Conservation (phyloP, 257 asterid species). For the Solanum dulcamara region DNA sequence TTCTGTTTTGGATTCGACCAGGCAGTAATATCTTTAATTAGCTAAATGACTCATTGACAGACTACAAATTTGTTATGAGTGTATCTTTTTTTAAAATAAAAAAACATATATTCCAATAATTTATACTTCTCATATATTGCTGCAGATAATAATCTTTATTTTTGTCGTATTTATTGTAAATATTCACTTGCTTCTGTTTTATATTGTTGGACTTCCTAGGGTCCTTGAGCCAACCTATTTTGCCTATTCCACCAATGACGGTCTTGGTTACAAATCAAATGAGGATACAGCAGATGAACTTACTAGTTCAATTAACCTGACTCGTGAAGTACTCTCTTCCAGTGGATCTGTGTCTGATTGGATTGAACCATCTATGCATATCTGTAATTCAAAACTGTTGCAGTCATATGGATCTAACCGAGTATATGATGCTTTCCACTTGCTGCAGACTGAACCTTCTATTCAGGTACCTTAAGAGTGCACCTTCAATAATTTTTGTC, state of each 20-base stretch:
- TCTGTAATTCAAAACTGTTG: conserved; percentile 15
- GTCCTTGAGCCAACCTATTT: conserved; percentile 21
- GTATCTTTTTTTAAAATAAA: not conserved
- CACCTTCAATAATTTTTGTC: not conserved
- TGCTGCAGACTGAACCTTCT: conserved; percentile 54
- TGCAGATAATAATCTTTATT: not conserved
- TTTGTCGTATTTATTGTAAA: not conserved
- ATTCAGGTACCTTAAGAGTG: conserved; percentile 35
- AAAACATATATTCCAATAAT: not conserved
- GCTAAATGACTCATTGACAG: too few species aligned
- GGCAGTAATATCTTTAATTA: too few species aligned
- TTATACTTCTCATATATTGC: not conserved
- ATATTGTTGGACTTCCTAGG: conserved; percentile 16
- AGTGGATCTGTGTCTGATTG: conserved; percentile 33
- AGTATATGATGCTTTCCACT: conserved; percentile 45
- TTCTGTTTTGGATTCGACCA: too few species aligned
- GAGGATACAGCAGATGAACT: conserved; percentile 6
- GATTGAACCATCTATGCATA: conserved; percentile 39
- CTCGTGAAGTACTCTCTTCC: not conserved
- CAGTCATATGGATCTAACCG: conserved; percentile 23
- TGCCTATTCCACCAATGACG: not conserved
- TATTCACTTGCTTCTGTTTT: not conserved
- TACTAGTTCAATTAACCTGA: conserved; percentile 5
- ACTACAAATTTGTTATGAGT: too few species aligned
- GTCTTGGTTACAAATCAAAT: not conserved